These are phyloP conservation scores for Starmerella apicola DNA, from an alignment of 805 yeast species.

Conservation along the genomic window DNA sequence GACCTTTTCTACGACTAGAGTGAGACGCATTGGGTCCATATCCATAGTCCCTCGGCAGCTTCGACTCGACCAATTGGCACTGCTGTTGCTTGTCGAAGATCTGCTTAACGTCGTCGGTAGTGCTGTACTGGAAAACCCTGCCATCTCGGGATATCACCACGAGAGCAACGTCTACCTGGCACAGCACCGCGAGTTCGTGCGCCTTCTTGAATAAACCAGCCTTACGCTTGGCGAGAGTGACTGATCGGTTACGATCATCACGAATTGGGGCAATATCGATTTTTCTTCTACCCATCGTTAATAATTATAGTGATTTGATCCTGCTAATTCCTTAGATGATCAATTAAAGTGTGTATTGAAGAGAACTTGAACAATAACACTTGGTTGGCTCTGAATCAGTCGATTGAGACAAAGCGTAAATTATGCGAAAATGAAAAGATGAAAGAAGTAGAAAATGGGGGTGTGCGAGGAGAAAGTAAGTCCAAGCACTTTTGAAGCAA, in stretches of 20 bases:
- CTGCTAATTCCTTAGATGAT: no score
- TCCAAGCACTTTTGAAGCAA: no score
- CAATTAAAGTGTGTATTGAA: no score
- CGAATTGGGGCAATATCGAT: conserved; percentile 82
- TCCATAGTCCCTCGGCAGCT: conserved; percentile 8
- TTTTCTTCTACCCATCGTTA: conserved; percentile 97
- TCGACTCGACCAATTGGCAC: conserved; percentile 4
- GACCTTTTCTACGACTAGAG: no score
- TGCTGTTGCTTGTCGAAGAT: conserved; percentile 28
- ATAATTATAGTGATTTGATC: no score
- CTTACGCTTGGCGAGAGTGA: conserved; percentile 83
- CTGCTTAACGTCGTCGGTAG: conserved; percentile 47
- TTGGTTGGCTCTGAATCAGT: no score
- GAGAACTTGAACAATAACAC: no score
- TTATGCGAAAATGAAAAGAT: no score
- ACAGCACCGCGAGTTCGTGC: conserved; percentile 73
- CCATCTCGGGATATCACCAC: conserved; percentile 69
- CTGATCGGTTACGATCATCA: conserved; percentile 65
- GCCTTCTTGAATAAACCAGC: conserved; percentile 82
- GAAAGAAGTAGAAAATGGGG: no score
- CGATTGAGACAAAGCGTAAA: no score
- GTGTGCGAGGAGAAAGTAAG: no score
- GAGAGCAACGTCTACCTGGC: conserved; percentile 88
- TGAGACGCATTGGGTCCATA: background rate
- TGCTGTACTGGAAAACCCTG: conserved; percentile 68